phyloP scores from a whole-genome alignment of 1,139 yeast species.

The Diutina mesorugosa region DNA sequence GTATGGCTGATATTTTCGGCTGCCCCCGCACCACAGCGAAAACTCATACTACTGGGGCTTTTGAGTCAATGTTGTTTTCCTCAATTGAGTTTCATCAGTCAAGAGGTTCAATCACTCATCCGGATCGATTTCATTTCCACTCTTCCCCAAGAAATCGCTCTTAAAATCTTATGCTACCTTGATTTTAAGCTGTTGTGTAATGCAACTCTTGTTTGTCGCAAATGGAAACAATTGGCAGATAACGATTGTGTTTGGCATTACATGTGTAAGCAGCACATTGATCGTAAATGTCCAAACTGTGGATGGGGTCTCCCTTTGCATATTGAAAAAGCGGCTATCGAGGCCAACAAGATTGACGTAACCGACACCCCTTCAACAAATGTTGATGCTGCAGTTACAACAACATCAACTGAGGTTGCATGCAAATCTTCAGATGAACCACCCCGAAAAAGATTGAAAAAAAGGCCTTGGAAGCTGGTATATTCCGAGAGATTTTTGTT shows the following conservation, averaged over 20 bases:
- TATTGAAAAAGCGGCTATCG: slow-evolving; percentile 1
- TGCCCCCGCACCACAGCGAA: slow-evolving; percentile 55
- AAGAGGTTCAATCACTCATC: slow-evolving; percentile 66
- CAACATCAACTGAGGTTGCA: background rate
- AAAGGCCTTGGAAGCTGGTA: slow-evolving; percentile 90
- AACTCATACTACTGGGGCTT: slow-evolving; percentile 69
- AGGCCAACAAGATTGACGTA: background rate
- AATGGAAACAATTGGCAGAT: slow-evolving; percentile 84
- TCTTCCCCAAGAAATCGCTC: slow-evolving; percentile 73
- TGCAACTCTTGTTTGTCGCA: slow-evolving; percentile 83
- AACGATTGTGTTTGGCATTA: slow-evolving; percentile 97
- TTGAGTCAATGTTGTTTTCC: slow-evolving; percentile 91
- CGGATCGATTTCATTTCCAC: slow-evolving; percentile 81
- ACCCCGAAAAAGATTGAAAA: slow-evolving; percentile 9
- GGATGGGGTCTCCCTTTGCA: slow-evolving; percentile 93
- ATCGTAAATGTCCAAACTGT: slow-evolving; percentile 91
- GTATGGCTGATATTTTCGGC: slow-evolving; percentile 73
- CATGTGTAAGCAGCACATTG: slow-evolving; percentile 97
- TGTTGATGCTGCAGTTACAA: background rate
- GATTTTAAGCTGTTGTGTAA: slow-evolving; percentile 87
- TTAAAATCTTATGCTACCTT: slow-evolving; percentile 74
- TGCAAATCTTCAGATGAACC: background rate
- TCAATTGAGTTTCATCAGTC: slow-evolving; percentile 71
- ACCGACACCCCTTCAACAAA: background rate
- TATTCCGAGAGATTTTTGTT: slow-evolving; percentile 83